Conservation (phyloP, 768 basidiomycete species). For the Leccinellum luteum region DNA sequence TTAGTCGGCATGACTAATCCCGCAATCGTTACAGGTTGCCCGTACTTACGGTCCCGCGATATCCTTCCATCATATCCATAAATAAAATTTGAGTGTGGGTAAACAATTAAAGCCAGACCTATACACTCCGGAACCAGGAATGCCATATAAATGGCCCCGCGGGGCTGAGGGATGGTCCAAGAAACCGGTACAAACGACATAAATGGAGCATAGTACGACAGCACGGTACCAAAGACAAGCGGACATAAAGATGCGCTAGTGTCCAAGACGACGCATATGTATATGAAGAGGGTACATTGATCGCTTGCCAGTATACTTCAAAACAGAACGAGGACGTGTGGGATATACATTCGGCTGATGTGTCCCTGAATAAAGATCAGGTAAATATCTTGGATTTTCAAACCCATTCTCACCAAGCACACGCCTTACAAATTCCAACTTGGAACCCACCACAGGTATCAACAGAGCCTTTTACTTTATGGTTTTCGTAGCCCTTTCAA, state of each 20-base stretch:
- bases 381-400: background rate
- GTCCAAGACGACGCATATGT: background rate
- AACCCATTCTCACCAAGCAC: background rate
- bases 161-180: background rate
- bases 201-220: slow-evolving; percentile 1
- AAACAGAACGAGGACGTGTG: background rate
- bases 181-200: background rate
- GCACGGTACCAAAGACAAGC: background rate
- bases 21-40: no score
- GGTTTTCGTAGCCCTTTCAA: slow-evolving; percentile 15
- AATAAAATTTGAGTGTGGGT: background rate
- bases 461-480: background rate
- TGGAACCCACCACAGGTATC: background rate
- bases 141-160: background rate
- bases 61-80: background rate
- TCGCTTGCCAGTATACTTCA: background rate
- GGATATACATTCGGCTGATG: background rate
- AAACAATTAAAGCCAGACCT: background rate
- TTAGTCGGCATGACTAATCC: no score
- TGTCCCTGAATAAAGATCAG: background rate
- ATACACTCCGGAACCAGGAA: background rate
- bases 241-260: background rate
- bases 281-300: background rate
- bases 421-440: background rate
- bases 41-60: background rate